Evolutionary conservation across 495 filamentous ascomycete species (phyloP), one percentile per base, ranked within the genome.

Genomic region (Penicillium nucicola): DNA sequence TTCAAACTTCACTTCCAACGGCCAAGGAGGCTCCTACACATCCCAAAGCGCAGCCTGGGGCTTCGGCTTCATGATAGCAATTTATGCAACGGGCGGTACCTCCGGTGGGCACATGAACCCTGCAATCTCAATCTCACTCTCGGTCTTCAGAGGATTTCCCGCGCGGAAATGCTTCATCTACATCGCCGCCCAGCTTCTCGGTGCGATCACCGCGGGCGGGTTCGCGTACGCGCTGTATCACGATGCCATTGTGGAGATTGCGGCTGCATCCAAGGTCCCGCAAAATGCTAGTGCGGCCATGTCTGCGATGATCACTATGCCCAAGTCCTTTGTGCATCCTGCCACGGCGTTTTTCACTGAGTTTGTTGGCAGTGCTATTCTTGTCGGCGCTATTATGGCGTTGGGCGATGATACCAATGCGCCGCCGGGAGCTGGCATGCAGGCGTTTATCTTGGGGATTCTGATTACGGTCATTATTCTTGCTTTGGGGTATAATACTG

Each of bases 311-410:
- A 28, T 28, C 7, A 28, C 25, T 28, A 33, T 33, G 7, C 43
- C 43, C 6, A 46, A 46, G 28, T 33, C 18, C 22, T 46, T 46
- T 5, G 43, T 46, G 13, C 43, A 46, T 37, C 38, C 47, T 10
- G 47, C 30, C 8, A 42, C 47, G 25, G 47, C 47, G 1, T 50
- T 82, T 56, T 81, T 83, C 57, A 72, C 66, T n/a, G 80, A 83
- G 45, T 81, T 83, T 52, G 65, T 83, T 38, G 73, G 72, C 0
- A 65, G 62, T 37, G 64, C 77, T 0, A 67, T 83, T 35, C 58
- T 82, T 1, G 75, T 81, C 64, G 77, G 80, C 54, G 67, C 72
- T 12, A 78, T 82, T 36, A 78, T 80, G 49, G 78, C 76, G 0
- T 52, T 82, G 32, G 78, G 79, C 54, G 78, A 82, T 53, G 72